Evolutionary conservation across 345 rosid species (phyloP).

Genomic region (Gynandropsis gynandra): DNA sequence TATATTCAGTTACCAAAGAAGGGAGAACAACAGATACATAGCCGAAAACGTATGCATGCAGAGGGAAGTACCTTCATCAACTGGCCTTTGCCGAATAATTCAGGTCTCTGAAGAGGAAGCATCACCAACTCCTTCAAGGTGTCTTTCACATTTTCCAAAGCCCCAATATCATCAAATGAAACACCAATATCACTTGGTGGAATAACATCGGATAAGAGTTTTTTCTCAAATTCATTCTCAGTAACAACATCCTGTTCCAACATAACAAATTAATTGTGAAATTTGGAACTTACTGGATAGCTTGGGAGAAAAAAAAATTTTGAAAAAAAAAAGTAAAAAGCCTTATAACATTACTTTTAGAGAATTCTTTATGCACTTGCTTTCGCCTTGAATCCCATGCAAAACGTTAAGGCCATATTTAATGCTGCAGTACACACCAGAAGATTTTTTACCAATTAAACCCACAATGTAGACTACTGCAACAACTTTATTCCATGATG

Average conservation of each 20-base stretch:
- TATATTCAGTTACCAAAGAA: constrained; percentile 1
- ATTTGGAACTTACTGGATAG: constrained; percentile 1
- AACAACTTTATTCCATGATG: too few relatives aligned
- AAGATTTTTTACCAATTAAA: constrained; percentile 12
- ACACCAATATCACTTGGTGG: constrained; percentile 96
- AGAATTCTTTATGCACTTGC: constrained; percentile 69
- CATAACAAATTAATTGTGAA: constrained; percentile 6
- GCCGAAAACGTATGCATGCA: background rate
- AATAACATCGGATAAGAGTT: constrained; percentile 91
- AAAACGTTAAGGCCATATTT: constrained; percentile 62
- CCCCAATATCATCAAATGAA: constrained; percentile 94
- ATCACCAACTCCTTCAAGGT: constrained; percentile 98
- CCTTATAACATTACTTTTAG: constrained; percentile 48
- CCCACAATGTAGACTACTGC: constrained; percentile 11
- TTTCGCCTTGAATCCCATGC: constrained; percentile 59
- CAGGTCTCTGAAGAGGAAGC: constrained; percentile 99
- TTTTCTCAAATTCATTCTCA: constrained; percentile 97
- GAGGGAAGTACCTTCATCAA: constrained; percentile 65
- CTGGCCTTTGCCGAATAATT: constrained; percentile 95
- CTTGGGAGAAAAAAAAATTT: constrained; percentile 9
- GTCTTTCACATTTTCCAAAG: constrained; percentile 94
- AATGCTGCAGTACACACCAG: constrained; percentile 44
- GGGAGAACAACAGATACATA: constrained; percentile 7
- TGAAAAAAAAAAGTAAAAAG: constrained; percentile 5
- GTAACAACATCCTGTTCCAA: constrained; percentile 82